A percentile compares a stretch with the other conserved stretches of the same genome.
These are phyloP conservation scores for Sclerotinia sclerotiorum DNA, from an alignment of 2,329 filamentous ascomycete genomes.

Conservation along the genomic window DNA sequence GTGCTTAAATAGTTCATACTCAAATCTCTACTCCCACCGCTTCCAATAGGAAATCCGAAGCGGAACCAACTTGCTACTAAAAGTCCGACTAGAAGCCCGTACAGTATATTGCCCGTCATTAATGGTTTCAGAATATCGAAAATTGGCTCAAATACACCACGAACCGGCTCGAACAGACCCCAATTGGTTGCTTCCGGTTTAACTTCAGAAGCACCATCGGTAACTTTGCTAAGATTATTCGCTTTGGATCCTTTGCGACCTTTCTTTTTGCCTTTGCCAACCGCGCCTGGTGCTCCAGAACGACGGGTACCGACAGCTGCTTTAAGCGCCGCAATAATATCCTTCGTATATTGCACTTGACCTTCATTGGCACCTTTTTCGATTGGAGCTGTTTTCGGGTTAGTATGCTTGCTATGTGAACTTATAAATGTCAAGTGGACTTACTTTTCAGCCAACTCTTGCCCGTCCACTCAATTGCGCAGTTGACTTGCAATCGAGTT, in stretches of 20 bases:
- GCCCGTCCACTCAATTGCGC: constrained; percentile 90
- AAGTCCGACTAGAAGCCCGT: constrained; percentile 71
- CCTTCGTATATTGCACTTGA: constrained; percentile 78
- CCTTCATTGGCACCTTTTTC: constrained; percentile 94
- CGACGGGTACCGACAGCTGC: constrained; percentile 67
- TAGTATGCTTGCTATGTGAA: not conserved
- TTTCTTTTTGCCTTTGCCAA: constrained; percentile 57
- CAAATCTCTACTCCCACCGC: constrained; percentile 42
- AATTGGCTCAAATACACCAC: constrained; percentile 66
- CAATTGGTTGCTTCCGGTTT: constrained; percentile 54
- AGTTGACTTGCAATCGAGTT: constrained; percentile 84
- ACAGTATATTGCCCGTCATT: constrained; percentile 73
- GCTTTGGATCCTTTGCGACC: constrained; percentile 47
- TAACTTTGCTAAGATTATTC: constrained; percentile 46
- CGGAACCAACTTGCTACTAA: constrained; percentile 75
- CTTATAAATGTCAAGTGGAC: constrained; percentile 29
- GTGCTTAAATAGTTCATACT: constrained; percentile 44
- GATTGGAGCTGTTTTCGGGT: constrained; percentile 68
- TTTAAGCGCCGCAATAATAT: constrained; percentile 73
- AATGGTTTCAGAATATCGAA: constrained; percentile 68
- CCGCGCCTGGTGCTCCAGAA: constrained; percentile 49
- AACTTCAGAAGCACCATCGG: constrained; percentile 39
- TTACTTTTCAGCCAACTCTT: constrained; percentile 97
- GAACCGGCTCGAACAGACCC: constrained; percentile 80
- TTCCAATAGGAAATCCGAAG: constrained; percentile 49